These are phyloP conservation scores for Pseudogymnoascus sp. DNA, from an alignment of 2,329 filamentous ascomycete genomes.

Conservation along the genomic window DNA sequence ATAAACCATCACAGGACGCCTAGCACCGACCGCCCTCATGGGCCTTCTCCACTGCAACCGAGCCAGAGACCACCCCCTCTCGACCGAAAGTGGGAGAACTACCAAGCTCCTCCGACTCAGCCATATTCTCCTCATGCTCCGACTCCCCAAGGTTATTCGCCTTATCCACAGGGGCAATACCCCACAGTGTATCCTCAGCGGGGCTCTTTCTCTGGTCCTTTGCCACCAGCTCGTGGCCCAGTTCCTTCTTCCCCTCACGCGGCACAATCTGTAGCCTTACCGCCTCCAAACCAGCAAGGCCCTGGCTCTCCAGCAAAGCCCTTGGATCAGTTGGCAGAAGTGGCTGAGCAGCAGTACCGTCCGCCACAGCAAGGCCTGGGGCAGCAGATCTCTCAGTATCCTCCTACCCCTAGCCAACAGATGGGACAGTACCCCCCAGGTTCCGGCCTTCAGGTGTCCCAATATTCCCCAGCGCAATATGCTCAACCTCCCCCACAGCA, in stretches of 20 bases:
- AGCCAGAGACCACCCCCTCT: slow-evolving; percentile 12
- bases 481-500: slow-evolving; percentile 3
- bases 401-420: neutral
- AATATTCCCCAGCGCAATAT: neutral
- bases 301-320: slow-evolving; percentile 20
- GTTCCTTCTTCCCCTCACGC: slow-evolving; percentile 27
- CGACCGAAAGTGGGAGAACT: slow-evolving; percentile 23
- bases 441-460: neutral
- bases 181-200: slow-evolving; percentile 6
- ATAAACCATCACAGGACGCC: slow-evolving; percentile 9
- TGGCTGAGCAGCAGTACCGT: slow-evolving; percentile 25
- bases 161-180: slow-evolving; percentile 11
- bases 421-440: neutral
- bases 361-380: slow-evolving; percentile 21
- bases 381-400: slow-evolving; percentile 17
- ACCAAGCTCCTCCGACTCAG: slow-evolving; percentile 15
- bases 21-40: slow-evolving; percentile 11
- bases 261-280: slow-evolving; percentile 18
- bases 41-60: slow-evolving; percentile 22
- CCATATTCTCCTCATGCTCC: slow-evolving; percentile 12
- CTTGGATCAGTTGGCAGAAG: slow-evolving; percentile 25
- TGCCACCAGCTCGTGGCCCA: slow-evolving; percentile 22
- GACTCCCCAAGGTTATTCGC: slow-evolving; percentile 11
- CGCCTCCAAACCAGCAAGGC: slow-evolving; percentile 19
- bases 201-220: slow-evolving; percentile 21